Evolutionary conservation across 768 basidiomycete species (phyloP), one percentile per base, ranked within the genome.

Genomic region (Collybia sordida): DNA sequence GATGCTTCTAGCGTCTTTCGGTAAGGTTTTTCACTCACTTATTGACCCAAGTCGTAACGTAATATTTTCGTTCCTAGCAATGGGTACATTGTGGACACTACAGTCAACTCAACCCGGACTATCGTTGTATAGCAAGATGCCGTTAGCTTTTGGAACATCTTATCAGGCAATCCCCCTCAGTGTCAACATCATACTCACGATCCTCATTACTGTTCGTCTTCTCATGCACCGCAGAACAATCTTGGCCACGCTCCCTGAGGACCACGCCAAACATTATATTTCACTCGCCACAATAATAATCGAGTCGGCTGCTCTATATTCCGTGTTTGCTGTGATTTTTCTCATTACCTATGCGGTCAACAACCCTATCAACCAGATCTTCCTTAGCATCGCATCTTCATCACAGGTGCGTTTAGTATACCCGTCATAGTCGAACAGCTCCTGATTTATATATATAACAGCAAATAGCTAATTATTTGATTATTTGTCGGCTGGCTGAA

Each of bases 291-390:
- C 72, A 1, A 68, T 77, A 24, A 46, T 78, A 22, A 53, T 79
- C 43, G 77, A 79, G 52, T 73, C 70, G 3, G 78, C 77, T 0
- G 71, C 74, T 2, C 58, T 77, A 5, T 78, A 77, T 50, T 72
- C 73, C 1, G 55, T 69, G 35, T 69, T 69, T 50, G 66, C 74
- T 6, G 18, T 76, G 17, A 49, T 71, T 6, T 70, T 77, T 55
- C 68, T 78, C 42, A 56, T 75, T 18, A 64, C 72, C 0, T 79
- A 75, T 53, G 69, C 72, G 2, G 31, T 68, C 19, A 62, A 64
- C 47, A 64, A 74, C 50, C 72, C 77, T 3, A 65, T 67, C 14
- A 70, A 71, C 41, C 72, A 75, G 24, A 54, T 74, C 5, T 72
- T 75, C 55, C 63, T 75, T 19, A 61, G 53, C 18, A 48, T 69